These are phyloP conservation scores for Xylaria sp. DNA, from an alignment of 2,329 filamentous ascomycete species.

Conservation along the genomic window DNA sequence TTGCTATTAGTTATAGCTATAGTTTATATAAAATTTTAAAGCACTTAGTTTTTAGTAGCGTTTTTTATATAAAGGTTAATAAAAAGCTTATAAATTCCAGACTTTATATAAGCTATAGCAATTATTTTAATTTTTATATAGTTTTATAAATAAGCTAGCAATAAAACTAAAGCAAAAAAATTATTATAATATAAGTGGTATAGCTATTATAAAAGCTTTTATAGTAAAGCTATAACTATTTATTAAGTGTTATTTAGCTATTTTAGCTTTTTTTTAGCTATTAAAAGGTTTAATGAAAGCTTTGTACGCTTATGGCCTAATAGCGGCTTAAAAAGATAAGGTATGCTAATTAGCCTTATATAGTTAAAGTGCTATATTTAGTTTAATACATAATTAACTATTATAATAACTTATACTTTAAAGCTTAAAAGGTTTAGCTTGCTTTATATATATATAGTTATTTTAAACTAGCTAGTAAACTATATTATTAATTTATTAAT, in stretches of 20 bases:
- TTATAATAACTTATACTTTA: conserved; percentile 1
- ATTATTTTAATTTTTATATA: conserved; percentile 15
- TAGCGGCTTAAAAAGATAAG: neutral
- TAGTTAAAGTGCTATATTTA: neutral
- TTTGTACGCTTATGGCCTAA: neutral
- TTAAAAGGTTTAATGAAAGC: neutral
- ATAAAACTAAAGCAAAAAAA: neutral
- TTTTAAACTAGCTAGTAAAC: neutral
- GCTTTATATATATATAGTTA: neutral
- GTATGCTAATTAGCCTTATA: neutral
- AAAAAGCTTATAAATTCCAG: neutral
- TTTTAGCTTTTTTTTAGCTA: neutral
- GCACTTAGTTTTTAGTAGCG: neutral
- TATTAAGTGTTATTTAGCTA: conserved; percentile 8
- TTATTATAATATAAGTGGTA: conserved; percentile 12
- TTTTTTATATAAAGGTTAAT: neutral
- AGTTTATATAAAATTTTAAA: no score
- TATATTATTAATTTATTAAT: conserved; percentile 3
- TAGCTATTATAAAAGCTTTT: neutral
- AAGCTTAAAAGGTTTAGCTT: neutral
- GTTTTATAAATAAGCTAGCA: neutral
- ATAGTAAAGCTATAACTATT: neutral
- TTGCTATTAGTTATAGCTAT: neutral
- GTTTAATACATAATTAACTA: neutral
- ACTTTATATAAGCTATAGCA: neutral